Evolutionary conservation across 306 rosid species (phyloP), one percentile per base, ranked within the genome.

Genomic region (Rosa multiflora): DNA sequence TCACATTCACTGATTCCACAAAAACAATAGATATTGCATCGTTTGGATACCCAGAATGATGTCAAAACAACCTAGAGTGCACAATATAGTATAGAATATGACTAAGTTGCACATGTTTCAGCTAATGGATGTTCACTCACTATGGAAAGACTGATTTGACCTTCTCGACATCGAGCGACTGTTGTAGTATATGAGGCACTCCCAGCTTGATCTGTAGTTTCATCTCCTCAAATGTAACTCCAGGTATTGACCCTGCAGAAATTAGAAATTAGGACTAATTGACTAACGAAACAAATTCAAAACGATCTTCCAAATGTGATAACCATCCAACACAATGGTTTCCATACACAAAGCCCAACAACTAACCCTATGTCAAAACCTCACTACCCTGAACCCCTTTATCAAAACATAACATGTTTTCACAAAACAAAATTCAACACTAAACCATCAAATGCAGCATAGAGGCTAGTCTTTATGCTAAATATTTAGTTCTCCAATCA

Each of bases 91-190:
- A 71, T 8, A 11, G 44, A 3, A 26, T 51, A 5, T 17, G n/a
- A n/a, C 29, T 9, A 58, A n/a, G 21, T 32, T 67, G 29, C 67
- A 26, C 21, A 21, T 43, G 37, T 26, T 42, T 67, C 23, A 61
- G 69, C 23, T 2, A 66, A 40, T 35, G 17, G 29, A 55, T n/a
- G n/a, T n/a, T n/a, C n/a, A 14, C 99, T 92, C 83, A 95, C 98
- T 95, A 95, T 26, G 99, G 98, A 82, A 90, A 95, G 75, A 93
- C 97, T 48, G 99, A 85, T 84, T 90, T 91, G 83, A 95, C 96
- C 88, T 81, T 92, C 79, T 92, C 93, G 43, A 91, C 51, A 82
- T 95, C 98, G 86, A 95, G 79, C 43, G 87, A 84, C 20, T 86
- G 84, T 73, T 91, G 99, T 80, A 93, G 98, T 76, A 88, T 77